Conservation (phyloP, 495 filamentous ascomycete genomes). For the Aspergillus diversus region DNA sequence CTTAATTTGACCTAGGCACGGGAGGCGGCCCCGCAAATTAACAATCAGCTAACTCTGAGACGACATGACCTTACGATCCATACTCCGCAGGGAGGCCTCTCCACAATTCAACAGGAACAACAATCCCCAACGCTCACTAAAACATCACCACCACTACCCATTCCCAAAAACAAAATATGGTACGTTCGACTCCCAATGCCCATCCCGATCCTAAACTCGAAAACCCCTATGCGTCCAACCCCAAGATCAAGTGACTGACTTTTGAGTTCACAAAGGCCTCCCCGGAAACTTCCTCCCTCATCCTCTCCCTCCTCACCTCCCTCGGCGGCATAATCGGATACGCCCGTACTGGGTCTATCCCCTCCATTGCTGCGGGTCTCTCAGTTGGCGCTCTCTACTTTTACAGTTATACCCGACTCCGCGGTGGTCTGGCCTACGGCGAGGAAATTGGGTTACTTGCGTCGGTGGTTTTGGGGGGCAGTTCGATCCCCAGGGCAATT, state of each 20-base stretch:
- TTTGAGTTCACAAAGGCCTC: slow-evolving; percentile 12
- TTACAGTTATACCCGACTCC: slow-evolving; percentile 43
- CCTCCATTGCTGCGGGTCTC: slow-evolving; percentile 80
- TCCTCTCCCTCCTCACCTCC: slow-evolving; percentile 82
- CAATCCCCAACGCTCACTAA: too few relatives aligned
- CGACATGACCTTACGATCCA: background rate
- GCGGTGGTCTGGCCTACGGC: slow-evolving; percentile 64
- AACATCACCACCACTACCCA: too few relatives aligned
- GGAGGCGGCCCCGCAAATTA: background rate
- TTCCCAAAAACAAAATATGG: too few relatives aligned
- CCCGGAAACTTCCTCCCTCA: slow-evolving; percentile 58
- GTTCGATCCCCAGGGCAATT: slow-evolving; percentile 82
- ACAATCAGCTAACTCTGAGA: background rate
- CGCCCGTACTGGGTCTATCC: slow-evolving; percentile 77
- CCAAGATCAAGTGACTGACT: slow-evolving; percentile 12
- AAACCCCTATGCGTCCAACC: background rate
- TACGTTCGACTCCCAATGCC: too few relatives aligned
- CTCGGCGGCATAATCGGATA: slow-evolving; percentile 87
- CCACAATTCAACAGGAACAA: too few relatives aligned
- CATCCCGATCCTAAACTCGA: background rate
- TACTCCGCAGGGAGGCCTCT: too few relatives aligned
- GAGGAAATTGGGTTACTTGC: slow-evolving; percentile 78
- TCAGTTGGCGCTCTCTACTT: slow-evolving; percentile 72
- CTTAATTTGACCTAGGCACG: background rate
- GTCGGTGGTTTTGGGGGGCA: slow-evolving; percentile 77